Base-by-base conservation (phyloP, 2,329 filamentous ascomycete species). In the Truncatella angustata region DNA sequence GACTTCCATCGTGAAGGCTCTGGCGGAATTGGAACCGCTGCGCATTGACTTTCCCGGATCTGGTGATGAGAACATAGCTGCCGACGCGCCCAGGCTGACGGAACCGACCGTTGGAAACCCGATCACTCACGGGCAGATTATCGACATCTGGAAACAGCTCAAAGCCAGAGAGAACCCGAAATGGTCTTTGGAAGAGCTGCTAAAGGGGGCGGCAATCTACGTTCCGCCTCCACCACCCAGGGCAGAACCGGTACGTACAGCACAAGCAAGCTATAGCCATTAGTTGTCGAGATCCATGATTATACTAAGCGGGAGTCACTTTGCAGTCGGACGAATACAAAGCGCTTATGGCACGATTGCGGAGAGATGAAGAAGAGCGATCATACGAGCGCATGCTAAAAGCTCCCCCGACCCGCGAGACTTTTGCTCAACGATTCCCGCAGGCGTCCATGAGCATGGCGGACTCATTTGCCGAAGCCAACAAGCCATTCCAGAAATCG, bases 261-360 rank as follows among this genome's bases (percentile, higher is more conserved):
- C n/a, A n/a, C n/a, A n/a, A n/a, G n/a, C n/a, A n/a, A n/a, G n/a
- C n/a, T n/a, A n/a, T n/a, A n/a, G n/a, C n/a, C n/a, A n/a, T n/a
- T n/a, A n/a, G n/a, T n/a, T n/a, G n/a, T n/a, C n/a, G n/a, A n/a
- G n/a, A n/a, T n/a, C n/a, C n/a, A n/a, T n/a, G n/a, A n/a, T n/a
- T n/a, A n/a, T n/a, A n/a, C n/a, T n/a, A n/a, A n/a, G n/a, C n/a
- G n/a, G n/a, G n/a, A n/a, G n/a, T n/a, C 11, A 11, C 18, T 34
- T 4, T 4, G 26, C 64, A 95, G 84, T 87, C 87, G 1, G 75
- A 85, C 6, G 88, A 96, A 71, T 97, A 93, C 73, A 89, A 90
- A 68, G 87, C 86, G 5, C 77, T 96, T 1, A 97, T 97, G 91
- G 85, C 85, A 21, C 85, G 87, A 14, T 83, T 99, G 18, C 90